Conservation (phyloP, 768 basidiomycete species). For the Lactarius tabidus region DNA sequence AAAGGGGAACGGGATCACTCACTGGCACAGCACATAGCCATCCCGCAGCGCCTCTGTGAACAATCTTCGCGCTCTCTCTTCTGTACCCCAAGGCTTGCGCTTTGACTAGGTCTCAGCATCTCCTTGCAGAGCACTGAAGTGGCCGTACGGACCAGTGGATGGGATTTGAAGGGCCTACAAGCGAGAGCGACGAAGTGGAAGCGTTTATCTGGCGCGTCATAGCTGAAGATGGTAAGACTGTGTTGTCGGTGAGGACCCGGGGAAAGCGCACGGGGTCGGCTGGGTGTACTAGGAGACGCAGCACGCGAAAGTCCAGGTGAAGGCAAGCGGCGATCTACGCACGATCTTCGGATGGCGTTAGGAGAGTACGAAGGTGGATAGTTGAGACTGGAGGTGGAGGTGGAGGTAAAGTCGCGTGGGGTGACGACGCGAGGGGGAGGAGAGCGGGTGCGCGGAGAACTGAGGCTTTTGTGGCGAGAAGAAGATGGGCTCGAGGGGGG, state of each 20-base stretch:
- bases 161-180: slow-evolving; percentile 41
- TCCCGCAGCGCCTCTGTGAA: slow-evolving; percentile 78
- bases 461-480: slow-evolving; percentile 34
- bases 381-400: slow-evolving; percentile 47
- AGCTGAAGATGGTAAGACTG: slow-evolving; percentile 30
- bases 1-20: slow-evolving; percentile 36
- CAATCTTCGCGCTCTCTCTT: slow-evolving; percentile 67
- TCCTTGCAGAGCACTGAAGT: slow-evolving; percentile 63
- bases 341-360: slow-evolving; percentile 30
- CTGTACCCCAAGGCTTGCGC: slow-evolving; percentile 47
- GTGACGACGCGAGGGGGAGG: slow-evolving; percentile 38
- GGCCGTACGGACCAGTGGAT: slow-evolving; percentile 66
- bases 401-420: slow-evolving; percentile 43
- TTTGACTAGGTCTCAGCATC: slow-evolving; percentile 57
- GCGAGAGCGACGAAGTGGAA: slow-evolving; percentile 53
- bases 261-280: slow-evolving; percentile 14
- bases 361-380: slow-evolving; percentile 32
- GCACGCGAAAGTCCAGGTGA: slow-evolving; percentile 35
- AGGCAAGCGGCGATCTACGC: slow-evolving; percentile 35
- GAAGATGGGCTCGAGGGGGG: slow-evolving; percentile 42
- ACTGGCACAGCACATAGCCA: slow-evolving; percentile 90
- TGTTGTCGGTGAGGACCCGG: slow-evolving; percentile 6
- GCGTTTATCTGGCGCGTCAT: slow-evolving; percentile 56
- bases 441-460: slow-evolving; percentile 24
- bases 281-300: slow-evolving; percentile 24